Percentiles rank a stretch among this genome's conserved stretches.
Evolutionary conservation across 495 filamentous ascomycete species (phyloP).

Genomic region (Penicillium soppii): DNA sequence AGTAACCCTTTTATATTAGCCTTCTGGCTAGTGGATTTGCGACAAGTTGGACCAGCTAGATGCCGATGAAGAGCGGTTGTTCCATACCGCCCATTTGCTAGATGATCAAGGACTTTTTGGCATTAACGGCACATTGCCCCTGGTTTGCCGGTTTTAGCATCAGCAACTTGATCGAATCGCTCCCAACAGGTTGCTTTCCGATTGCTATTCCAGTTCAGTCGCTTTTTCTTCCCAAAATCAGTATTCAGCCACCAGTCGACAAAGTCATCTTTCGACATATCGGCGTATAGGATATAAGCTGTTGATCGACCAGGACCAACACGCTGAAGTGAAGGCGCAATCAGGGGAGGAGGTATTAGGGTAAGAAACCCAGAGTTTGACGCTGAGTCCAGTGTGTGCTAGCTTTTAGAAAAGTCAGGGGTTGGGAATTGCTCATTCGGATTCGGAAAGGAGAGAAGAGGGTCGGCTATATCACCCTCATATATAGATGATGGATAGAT

Average conservation of each 20-base stretch:
- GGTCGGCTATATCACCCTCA: too few relatives aligned
- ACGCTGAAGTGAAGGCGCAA: not conserved
- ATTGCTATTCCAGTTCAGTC: not conserved
- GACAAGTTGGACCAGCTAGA: not conserved
- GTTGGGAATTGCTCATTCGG: too few relatives aligned
- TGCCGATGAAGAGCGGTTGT: not conserved
- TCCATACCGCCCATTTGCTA: not conserved
- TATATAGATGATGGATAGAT: not conserved
- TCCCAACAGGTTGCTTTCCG: not conserved
- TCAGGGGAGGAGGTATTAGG: not conserved
- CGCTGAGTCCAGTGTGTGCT: too few relatives aligned
- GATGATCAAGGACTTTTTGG: conserved; percentile 3
- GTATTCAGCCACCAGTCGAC: not conserved
- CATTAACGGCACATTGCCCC: conserved; percentile 8
- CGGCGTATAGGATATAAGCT: too few relatives aligned
- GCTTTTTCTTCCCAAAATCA: conserved; percentile 1
- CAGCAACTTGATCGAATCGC: conserved; percentile 10
- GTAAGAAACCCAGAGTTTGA: too few relatives aligned
- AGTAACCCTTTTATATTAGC: too few relatives aligned
- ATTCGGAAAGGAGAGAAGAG: too few relatives aligned
- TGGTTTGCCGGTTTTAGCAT: conserved; percentile 2
- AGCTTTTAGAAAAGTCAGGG: too few relatives aligned
- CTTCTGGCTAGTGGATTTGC: too few relatives aligned
- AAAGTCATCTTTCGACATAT: too few relatives aligned
- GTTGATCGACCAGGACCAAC: not conserved